Base-by-base conservation (phyloP, 805 yeast genomes). In the Cyberlindnera galapagoensis region DNA sequence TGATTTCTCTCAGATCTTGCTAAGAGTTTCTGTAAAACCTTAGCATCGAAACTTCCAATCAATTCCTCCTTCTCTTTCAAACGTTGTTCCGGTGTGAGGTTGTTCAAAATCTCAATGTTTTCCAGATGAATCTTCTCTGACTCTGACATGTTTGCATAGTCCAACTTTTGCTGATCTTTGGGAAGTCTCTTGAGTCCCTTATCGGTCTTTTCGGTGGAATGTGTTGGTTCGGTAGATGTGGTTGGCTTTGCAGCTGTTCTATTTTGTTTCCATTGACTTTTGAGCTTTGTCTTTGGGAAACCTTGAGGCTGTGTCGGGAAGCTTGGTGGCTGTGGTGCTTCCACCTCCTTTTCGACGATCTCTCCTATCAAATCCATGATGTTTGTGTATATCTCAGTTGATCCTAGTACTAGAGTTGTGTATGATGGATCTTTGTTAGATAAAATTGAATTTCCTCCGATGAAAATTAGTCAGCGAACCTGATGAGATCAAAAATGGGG, bases 281-380 rank as follows among this genome's bases (percentile, higher is more conserved):
- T 85, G 90, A 92, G 61, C 84, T 43, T 54, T 80, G 18, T 87
- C 79, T 14, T 95, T 78, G 51, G 97, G 85, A 44, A 97, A 92
- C 26, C 73, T 80, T 42, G 79, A 75, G 51, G 67, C 6, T 10
- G 8, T 73, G 96, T 59, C 74, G 92, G 34, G 83, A 88, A 52
- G 65, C 95, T 84, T 55, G 97, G 96, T 11, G 86, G 67, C 57
- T 81, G 94, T 31, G 97, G 97, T 62, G 96, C 95, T 39, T 79
- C 94, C 3, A 76, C 86, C 38, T 92, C 90, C 56, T 67, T 88
- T 50, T 90, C 80, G 53, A 97, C 90, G 54, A 90, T 90, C 35
- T 80, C 90, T 19, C 95, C 86, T 57, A 57, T 71, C 30, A 97
- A 95, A 27, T 90, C 97, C 97, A 71, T 72, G 7, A 4, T 10